A percentile compares a stretch with the other conserved stretches of the same genome.
Evolutionary conservation across 352 stramenopile genomes (phyloP).

Genomic region (Phytophthora sp.): DNA sequence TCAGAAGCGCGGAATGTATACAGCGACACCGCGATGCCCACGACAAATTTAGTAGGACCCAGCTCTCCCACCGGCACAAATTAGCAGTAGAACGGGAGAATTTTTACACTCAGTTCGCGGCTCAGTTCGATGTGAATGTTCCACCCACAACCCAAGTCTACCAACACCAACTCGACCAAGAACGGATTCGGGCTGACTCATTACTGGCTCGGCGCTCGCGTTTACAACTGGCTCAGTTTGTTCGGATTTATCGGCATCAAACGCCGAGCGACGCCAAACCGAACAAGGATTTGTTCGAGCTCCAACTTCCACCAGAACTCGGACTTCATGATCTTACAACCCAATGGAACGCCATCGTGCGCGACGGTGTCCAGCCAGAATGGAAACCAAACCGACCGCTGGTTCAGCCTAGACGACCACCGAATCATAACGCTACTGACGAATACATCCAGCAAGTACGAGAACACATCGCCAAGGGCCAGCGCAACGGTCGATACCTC

Average conservation of each 20-base stretch:
- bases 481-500: slow-evolving; percentile 6
- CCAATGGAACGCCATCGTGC: slow-evolving; percentile 11
- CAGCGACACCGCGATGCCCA: too few species aligned
- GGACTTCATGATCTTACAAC: background rate
- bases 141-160: too few species aligned
- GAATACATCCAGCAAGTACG: background rate
- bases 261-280: background rate
- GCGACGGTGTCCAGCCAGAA: background rate
- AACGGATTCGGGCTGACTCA: background rate
- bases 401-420: background rate
- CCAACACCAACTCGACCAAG: background rate
- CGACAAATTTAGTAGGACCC: too few species aligned
- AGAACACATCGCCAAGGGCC: slow-evolving; percentile 1
- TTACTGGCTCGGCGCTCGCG: background rate
- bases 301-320: background rate
- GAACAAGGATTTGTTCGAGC: slow-evolving; percentile 21
- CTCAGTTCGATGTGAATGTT: background rate
- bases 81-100: background rate
- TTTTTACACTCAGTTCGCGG: background rate
- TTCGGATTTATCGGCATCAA: slow-evolving; percentile 5
- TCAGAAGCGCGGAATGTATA: too few species aligned
- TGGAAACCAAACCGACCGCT: background rate
- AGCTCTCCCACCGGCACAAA: background rate
- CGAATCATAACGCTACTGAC: slow-evolving; percentile 1
- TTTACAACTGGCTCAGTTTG: background rate